A percentile compares a stretch with the other conserved stretches of the same genome.
Conservation (phyloP, 2,329 filamentous ascomycete species). For the Rutstroemia sydowiana region DNA sequence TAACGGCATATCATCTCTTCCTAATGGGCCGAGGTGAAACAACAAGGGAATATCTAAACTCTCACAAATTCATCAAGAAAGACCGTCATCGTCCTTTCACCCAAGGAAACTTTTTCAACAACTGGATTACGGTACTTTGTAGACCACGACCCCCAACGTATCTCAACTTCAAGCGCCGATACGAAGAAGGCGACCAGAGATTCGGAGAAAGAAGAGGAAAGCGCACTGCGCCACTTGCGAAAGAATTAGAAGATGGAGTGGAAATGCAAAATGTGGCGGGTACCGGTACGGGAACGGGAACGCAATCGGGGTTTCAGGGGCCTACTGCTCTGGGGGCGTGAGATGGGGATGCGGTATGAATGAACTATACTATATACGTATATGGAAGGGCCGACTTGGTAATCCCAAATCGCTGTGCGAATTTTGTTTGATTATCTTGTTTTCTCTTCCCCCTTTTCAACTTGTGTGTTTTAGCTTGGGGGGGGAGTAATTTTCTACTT, state of each 20-base stretch:
- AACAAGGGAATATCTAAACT: slow-evolving; percentile 91
- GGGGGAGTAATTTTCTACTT: not conserved
- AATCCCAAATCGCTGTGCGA: too few relatives aligned
- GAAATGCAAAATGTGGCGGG: slow-evolving; percentile 46
- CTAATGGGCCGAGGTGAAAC: slow-evolving; percentile 88
- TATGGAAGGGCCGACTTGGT: too few relatives aligned
- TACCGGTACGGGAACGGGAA: slow-evolving; percentile 16
- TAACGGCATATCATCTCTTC: slow-evolving; percentile 86
- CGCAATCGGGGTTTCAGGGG: slow-evolving; percentile 44
- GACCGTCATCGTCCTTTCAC: slow-evolving; percentile 89
- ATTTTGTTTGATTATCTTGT: not conserved
- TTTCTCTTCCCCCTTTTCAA: not conserved
- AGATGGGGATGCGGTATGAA: not conserved
- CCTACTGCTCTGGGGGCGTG: slow-evolving; percentile 30
- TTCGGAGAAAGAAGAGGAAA: slow-evolving; percentile 55
- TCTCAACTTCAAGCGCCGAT: slow-evolving; percentile 73
- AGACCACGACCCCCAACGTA: slow-evolving; percentile 84
- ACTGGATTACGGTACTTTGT: slow-evolving; percentile 74
- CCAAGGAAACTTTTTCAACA: slow-evolving; percentile 65
- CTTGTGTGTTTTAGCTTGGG: not conserved
- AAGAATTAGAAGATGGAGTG: slow-evolving; percentile 51
- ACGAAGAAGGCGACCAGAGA: slow-evolving; percentile 76
- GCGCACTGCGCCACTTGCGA: slow-evolving; percentile 39
- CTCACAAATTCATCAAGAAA: slow-evolving; percentile 86
- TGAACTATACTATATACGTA: not conserved